Percentiles rank a stretch among this genome's conserved stretches.
phyloP scores from a whole-genome alignment of 306 rosid genomes.

The Cucumis melo region DNA sequence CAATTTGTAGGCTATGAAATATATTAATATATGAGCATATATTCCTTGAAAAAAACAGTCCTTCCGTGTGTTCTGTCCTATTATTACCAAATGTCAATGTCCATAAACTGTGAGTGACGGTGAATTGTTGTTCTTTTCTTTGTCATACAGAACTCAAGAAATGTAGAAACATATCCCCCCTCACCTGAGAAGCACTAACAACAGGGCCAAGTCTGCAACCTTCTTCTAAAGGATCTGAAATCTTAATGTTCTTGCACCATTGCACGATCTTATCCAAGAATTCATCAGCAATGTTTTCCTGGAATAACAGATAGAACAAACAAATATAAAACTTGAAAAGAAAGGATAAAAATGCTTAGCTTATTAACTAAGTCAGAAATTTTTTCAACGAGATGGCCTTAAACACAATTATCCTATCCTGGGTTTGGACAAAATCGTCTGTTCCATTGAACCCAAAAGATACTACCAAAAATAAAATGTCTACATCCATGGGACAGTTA shows the following conservation, averaged over 20 bases:
- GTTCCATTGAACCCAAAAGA: not conserved
- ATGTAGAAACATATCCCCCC: not conserved
- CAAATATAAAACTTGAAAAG: not conserved
- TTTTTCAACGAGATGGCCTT: not conserved
- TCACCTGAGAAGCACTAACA: conserved; percentile 84
- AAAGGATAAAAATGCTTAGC: not conserved
- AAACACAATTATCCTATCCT: not conserved
- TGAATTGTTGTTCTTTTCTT: not conserved
- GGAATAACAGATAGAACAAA: conserved; percentile 16
- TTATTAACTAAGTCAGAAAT: not conserved
- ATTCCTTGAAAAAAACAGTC: not conserved
- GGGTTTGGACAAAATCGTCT: not conserved
- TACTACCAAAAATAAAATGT: not conserved
- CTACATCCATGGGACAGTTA: not conserved
- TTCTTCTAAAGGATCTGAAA: conserved; percentile 95
- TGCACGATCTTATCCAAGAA: conserved; percentile 65
- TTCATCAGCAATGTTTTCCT: conserved; percentile 78
- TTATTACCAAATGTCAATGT: not conserved
- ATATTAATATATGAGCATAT: not conserved
- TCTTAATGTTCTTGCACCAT: conserved; percentile 73
- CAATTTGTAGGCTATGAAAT: not conserved
- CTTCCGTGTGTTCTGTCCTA: not conserved
- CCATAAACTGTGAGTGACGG: not conserved
- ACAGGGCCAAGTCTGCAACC: conserved; percentile 98
- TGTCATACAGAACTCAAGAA: not conserved